These are phyloP conservation scores for Phlebiopsis flavidoalba DNA, from an alignment of 768 basidiomycete genomes.

Conservation along the genomic window DNA sequence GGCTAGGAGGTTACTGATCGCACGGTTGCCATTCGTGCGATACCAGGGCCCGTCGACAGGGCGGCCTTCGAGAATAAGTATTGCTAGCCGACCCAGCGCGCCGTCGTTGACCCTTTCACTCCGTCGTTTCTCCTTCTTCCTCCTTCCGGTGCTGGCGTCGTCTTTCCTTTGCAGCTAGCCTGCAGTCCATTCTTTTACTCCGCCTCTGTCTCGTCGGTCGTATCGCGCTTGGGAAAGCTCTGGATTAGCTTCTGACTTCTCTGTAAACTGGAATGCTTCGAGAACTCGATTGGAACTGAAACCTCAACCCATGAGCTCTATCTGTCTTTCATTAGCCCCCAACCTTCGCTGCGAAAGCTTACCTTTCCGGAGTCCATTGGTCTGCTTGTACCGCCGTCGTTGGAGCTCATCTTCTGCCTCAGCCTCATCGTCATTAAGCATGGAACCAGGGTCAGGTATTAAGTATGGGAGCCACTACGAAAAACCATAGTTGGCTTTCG, in stretches of 20 bases:
- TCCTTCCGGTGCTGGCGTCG: constrained; percentile 27
- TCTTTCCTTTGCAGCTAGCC: constrained; percentile 36
- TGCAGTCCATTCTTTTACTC: constrained; percentile 43
- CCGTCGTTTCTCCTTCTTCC: constrained; percentile 14
- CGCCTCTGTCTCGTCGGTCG: constrained; percentile 13
- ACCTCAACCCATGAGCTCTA: constrained; percentile 34
- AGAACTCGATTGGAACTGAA: neutral
- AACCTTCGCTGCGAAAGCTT: constrained; percentile 68
- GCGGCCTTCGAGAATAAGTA: neutral
- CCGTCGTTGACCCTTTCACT: constrained; percentile 5
- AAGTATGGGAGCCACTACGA: constrained; percentile 65
- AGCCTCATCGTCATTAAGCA: constrained; percentile 45
- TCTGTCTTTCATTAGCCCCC: constrained; percentile 66
- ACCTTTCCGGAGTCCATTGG: constrained; percentile 38
- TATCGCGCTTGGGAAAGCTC: constrained; percentile 30
- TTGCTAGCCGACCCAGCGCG: neutral
- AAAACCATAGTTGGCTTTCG: constrained; percentile 59
- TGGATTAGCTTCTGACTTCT: constrained; percentile 14
- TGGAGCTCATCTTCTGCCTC: constrained; percentile 59
- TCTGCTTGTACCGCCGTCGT: constrained; percentile 56
- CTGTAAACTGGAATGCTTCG: neutral
- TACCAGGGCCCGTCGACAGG: constrained; percentile 1
- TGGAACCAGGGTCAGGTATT: constrained; percentile 30
- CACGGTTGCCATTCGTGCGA: neutral
- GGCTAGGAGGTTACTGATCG: neutral